These are phyloP conservation scores for Clitocybe nebularis DNA, from an alignment of 1,284 basidiomycete species.

Conservation along the genomic window DNA sequence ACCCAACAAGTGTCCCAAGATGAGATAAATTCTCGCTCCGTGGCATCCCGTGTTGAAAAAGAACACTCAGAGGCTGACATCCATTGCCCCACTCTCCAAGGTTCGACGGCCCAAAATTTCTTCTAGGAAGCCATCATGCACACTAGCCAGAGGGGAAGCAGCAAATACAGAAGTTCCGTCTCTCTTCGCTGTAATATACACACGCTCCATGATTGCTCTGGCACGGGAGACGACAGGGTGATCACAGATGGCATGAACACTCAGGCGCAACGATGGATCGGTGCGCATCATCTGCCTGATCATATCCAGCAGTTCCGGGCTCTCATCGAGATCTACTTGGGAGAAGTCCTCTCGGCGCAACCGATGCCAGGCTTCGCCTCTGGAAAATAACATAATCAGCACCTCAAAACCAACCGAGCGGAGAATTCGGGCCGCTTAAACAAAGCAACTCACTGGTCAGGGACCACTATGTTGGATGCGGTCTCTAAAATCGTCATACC, in stretches of 20 bases:
- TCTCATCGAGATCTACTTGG: slow-evolving; percentile 81
- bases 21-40: slow-evolving; percentile 5
- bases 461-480: slow-evolving; percentile 93
- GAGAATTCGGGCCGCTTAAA: slow-evolving; percentile 15
- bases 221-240: slow-evolving; percentile 72
- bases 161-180: slow-evolving; percentile 47
- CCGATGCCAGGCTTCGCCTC: slow-evolving; percentile 91
- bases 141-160: slow-evolving; percentile 64
- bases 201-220: slow-evolving; percentile 58
- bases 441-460: slow-evolving; percentile 91
- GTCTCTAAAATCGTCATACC: slow-evolving; percentile 96
- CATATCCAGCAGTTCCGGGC: slow-evolving; percentile 66
- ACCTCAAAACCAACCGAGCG: slow-evolving; percentile 14
- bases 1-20: slow-evolving; percentile 12
- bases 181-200: slow-evolving; percentile 35
- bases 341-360: slow-evolving; percentile 90
- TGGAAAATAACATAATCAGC: slow-evolving; percentile 33
- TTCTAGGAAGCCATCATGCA: slow-evolving; percentile 55
- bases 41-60: slow-evolving; percentile 6
- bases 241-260: slow-evolving; percentile 53
- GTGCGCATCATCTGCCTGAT: slow-evolving; percentile 79
- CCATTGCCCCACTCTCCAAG: slow-evolving; percentile 36
- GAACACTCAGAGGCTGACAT: slow-evolving; percentile 28
- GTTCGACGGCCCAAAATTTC: slow-evolving; percentile 47
- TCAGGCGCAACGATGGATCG: slow-evolving; percentile 60